These are phyloP conservation scores for Serendipita sp. DNA, from an alignment of 768 basidiomycete genomes.

Conservation along the genomic window DNA sequence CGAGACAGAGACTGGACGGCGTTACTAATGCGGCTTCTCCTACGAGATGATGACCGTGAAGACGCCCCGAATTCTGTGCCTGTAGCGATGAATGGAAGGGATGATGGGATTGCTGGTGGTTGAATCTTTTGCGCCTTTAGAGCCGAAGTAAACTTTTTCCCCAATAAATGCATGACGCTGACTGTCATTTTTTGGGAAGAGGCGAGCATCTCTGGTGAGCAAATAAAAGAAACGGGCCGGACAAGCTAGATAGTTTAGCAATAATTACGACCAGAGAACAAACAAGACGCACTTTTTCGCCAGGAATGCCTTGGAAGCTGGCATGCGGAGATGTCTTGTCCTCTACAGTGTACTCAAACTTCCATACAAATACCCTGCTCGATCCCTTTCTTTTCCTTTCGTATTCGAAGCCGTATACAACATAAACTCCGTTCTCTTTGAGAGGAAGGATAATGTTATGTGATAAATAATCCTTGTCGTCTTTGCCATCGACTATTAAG, in stretches of 20 bases:
- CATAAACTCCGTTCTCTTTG: conserved; percentile 60
- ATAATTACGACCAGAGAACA: too few relatives aligned
- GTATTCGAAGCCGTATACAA: conserved; percentile 49
- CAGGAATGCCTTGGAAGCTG: conserved; percentile 28
- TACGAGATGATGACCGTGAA: not conserved
- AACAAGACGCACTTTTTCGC: conserved; percentile 36
- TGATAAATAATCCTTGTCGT: conserved; percentile 56
- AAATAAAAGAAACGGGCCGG: conserved; percentile 58
- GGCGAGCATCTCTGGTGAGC: conserved; percentile 50
- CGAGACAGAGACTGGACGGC: not conserved
- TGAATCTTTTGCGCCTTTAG: not conserved
- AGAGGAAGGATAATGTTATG: conserved; percentile 55
- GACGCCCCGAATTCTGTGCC: not conserved
- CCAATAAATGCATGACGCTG: conserved; percentile 51
- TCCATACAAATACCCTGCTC: conserved; percentile 43
- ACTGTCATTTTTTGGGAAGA: conserved; percentile 49
- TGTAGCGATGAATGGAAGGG: not conserved
- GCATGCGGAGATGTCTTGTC: conserved; percentile 30
- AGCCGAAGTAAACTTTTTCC: conserved; percentile 42
- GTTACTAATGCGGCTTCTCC: not conserved
- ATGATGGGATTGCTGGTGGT: not conserved
- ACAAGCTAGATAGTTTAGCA: conserved; percentile 20
- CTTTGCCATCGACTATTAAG: conserved; percentile 48
- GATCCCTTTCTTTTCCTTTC: conserved; percentile 12
- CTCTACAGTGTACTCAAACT: conserved; percentile 62